Evolutionary conservation across 2,329 filamentous ascomycete species (phyloP), one percentile per base, ranked within the genome.

Genomic region (Penicillium sp.): DNA sequence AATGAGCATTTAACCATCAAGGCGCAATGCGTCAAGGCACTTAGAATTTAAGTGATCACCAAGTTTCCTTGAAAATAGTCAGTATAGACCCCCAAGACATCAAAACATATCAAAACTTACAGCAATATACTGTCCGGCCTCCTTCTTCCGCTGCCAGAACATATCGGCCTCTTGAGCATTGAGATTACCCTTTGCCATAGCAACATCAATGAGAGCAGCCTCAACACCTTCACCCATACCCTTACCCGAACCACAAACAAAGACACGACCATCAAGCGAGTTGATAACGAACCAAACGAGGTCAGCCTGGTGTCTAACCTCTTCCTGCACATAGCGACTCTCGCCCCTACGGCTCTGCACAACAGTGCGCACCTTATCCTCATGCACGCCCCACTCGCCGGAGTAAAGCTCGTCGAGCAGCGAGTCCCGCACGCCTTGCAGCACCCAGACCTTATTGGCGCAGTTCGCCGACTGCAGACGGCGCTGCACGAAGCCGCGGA

Each of bases 231-330:
- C 93, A 52, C 93, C 93, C 93, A 98, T 98, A 49, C 93, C 93
- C 73, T 88, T 89, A 64, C 83, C 89, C 70, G 87, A 94, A 43
- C 93, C 93, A 68, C 93, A 98, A 51, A 98, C 93, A 66, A 98
- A 98, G 45, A 97, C 83, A 45, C 93, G 83, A 1, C 93, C 93
- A 63, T 98, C 93, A n/a, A 97, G 77, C 2, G 89, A 83, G 68
- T 97, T 97, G 75, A 95, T 87, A 56, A 97, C 89, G 68, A 88
- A 95, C 93, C 93, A 98, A 15, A 97, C 91, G n/a, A 97, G 79
- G 64, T 97, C 93, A 2, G 90, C 88, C 68, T 97, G 93, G 56
- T 87, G 79, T 10, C 81, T 77, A 8, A 98, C 91, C 69, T 97
- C 93, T 63, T 98, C 93, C 66, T 98, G 93, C 2, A 98, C 93